These are phyloP conservation scores for Vaccinium myrtillus DNA, from an alignment of 148 eudicot species.

Conservation along the genomic window DNA sequence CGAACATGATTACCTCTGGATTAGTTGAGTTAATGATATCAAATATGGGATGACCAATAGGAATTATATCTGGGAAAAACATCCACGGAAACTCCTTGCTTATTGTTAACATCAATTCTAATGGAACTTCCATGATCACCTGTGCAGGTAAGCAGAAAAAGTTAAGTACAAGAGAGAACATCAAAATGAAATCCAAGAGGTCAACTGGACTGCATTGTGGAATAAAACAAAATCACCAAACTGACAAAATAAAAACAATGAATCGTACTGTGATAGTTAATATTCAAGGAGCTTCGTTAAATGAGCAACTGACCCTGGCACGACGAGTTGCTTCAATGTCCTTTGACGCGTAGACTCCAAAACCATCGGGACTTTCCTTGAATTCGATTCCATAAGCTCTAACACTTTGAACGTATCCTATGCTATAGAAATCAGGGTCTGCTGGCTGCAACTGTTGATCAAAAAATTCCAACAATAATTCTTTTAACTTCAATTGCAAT, in stretches of 20 bases:
- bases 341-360: conserved; percentile 92
- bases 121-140: conserved; percentile 98
- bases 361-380: conserved; percentile 94
- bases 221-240: conserved; percentile 1
- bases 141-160: conserved; percentile 23
- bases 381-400: conserved; percentile 97
- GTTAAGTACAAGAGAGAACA: not conserved
- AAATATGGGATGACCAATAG: conserved; percentile 95
- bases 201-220: not conserved
- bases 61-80: conserved; percentile 96
- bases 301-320: conserved; percentile 56
- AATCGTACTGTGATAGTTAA: not conserved
- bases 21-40: conserved; percentile 91
- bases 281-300: not conserved
- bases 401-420: conserved; percentile 80
- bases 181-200: not conserved
- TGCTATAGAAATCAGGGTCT: conserved; percentile 93
- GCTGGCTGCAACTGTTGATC: conserved; percentile 63
- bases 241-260: not conserved
- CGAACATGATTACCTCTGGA: conserved; percentile 60
- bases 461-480: not conserved
- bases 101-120: conserved; percentile 92
- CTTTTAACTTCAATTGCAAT: not conserved
- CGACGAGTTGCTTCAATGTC: conserved; percentile 91
- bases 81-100: conserved; percentile 94